Evolutionary conservation across 2,329 filamentous ascomycete species (phyloP).

Genomic region (Apiospora kogelbergensis): DNA sequence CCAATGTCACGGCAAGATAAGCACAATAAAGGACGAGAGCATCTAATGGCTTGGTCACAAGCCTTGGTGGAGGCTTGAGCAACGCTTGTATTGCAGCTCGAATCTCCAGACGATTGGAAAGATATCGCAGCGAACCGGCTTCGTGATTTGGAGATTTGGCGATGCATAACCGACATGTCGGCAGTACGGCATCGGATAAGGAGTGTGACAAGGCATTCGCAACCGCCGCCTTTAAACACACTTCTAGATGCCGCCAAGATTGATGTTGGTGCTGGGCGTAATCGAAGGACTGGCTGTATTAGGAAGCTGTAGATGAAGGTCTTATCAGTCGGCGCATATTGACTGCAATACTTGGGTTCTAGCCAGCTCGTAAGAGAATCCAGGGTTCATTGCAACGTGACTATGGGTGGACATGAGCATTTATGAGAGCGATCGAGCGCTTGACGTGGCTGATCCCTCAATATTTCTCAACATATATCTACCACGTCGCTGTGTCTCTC

Average conservation of each 20-base stretch:
- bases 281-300: not conserved
- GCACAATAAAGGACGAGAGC: not conserved
- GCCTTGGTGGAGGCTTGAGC: not conserved
- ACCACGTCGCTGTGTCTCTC: no score
- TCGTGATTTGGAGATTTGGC: not conserved
- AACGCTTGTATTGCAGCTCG: not conserved
- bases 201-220: not conserved
- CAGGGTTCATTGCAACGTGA: not conserved
- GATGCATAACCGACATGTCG: not conserved
- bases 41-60: not conserved
- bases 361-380: not conserved
- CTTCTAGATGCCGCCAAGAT: not conserved
- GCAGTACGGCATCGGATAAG: not conserved
- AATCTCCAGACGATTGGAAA: not conserved
- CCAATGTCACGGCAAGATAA: not conserved
- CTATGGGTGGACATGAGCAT: not conserved
- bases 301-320: not conserved
- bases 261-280: not conserved
- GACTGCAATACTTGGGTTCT: not conserved
- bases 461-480: not conserved
- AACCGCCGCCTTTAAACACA: no score
- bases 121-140: not conserved
- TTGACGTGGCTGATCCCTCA: no score
- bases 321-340: not conserved
- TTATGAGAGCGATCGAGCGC: not conserved